phyloP scores from a whole-genome alignment of 495 filamentous ascomycete species.

The Neurospora tetrasperma region DNA sequence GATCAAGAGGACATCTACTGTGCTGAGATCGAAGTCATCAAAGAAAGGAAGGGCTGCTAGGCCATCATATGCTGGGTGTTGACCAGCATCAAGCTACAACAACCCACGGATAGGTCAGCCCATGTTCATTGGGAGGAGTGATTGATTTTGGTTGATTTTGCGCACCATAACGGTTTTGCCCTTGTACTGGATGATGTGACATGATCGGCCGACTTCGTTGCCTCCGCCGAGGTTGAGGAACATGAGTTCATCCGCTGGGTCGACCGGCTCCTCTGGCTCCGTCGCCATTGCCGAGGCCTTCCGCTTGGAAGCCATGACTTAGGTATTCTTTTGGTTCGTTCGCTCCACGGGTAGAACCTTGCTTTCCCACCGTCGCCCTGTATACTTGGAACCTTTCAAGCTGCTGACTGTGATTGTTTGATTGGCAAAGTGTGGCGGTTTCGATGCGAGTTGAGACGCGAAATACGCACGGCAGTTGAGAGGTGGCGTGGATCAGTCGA shows the following conservation, averaged over 20 bases:
- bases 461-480: background rate
- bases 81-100: conserved; percentile 81
- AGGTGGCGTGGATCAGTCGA: background rate
- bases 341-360: background rate
- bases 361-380: background rate
- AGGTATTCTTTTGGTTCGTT: background rate
- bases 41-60: conserved; percentile 91
- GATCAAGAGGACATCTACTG: conserved; percentile 90
- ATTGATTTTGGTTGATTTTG: conserved; percentile 3
- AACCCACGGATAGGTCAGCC: conserved; percentile 10
- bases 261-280: conserved; percentile 56
- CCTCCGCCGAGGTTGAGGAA: conserved; percentile 91
- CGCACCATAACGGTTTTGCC: conserved; percentile 97
- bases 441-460: background rate
- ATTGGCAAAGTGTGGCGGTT: background rate
- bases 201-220: conserved; percentile 94
- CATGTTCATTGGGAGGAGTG: background rate
- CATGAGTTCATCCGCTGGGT: conserved; percentile 76
- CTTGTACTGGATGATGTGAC: conserved; percentile 97
- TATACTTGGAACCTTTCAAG: background rate
- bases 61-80: conserved; percentile 95
- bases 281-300: conserved; percentile 59
- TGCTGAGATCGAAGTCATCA: conserved; percentile 95
- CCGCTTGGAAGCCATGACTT: conserved; percentile 62
- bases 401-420: background rate